Percentiles rank a stretch among this genome's conserved stretches.
Evolutionary conservation across 805 yeast species (phyloP).

Genomic region (Starmerella sp.): DNA sequence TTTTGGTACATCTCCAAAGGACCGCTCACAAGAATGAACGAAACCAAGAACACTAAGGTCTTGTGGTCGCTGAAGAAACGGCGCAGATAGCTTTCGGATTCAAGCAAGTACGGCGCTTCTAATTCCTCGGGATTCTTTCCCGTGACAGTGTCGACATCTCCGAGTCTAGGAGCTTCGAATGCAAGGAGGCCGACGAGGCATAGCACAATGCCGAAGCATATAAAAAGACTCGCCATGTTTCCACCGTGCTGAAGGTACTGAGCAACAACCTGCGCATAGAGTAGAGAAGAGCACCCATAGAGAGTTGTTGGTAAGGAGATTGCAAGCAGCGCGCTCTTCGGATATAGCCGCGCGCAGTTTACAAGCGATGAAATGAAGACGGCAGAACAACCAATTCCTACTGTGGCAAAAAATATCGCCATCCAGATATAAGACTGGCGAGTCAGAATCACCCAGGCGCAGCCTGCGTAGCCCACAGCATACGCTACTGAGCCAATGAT

Average conservation of each 20-base stretch:
- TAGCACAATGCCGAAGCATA: slow-evolving; percentile 21
- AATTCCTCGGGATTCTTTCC: not conserved
- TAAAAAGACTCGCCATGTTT: slow-evolving; percentile 10
- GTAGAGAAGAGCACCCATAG: slow-evolving; percentile 70
- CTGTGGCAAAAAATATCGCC: slow-evolving; percentile 26
- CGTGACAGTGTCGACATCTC: slow-evolving; percentile 12
- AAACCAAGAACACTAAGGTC: slow-evolving; percentile 48
- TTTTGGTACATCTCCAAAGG: slow-evolving; percentile 78
- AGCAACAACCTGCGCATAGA: slow-evolving; percentile 50
- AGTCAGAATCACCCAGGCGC: slow-evolving; percentile 10
- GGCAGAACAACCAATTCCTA: slow-evolving; percentile 34
- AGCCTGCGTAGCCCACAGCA: slow-evolving; percentile 55
- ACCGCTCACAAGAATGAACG: slow-evolving; percentile 62
- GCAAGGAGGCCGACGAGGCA: slow-evolving; percentile 23
- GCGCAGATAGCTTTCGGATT: slow-evolving; percentile 16
- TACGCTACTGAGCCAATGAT: slow-evolving; percentile 48
- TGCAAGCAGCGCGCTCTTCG: slow-evolving; percentile 62
- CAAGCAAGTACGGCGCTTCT: not conserved
- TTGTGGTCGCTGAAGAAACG: slow-evolving; percentile 20
- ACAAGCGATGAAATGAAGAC: slow-evolving; percentile 29
- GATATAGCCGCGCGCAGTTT: slow-evolving; percentile 83
- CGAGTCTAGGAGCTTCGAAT: slow-evolving; percentile 21
- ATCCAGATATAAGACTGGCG: slow-evolving; percentile 20
- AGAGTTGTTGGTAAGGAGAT: slow-evolving; percentile 81
- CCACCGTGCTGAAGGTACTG: not conserved